Evolutionary conservation across 2,329 filamentous ascomycete species (phyloP).

Genomic region (Phaeomoniella chlamydospora): DNA sequence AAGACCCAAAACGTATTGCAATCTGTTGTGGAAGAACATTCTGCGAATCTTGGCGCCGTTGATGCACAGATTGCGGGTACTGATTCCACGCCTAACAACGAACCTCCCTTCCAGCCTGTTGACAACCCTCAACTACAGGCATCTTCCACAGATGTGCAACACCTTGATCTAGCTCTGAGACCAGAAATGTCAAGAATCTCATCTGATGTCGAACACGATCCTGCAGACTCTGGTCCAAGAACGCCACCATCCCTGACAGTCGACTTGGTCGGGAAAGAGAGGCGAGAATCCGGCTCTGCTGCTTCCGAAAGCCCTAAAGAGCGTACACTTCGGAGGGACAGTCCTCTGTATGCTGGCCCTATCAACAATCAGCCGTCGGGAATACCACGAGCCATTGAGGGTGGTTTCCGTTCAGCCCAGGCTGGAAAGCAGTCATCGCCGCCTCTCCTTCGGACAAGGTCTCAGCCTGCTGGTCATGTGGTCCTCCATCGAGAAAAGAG

Average conservation of each 20-base stretch:
- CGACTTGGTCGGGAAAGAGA: not conserved
- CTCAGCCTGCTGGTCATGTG: conserved; percentile 28
- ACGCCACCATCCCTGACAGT: not conserved
- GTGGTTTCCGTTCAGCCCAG: conserved; percentile 13
- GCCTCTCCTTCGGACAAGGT: conserved; percentile 33
- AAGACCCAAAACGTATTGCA: conserved; percentile 49
- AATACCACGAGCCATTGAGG: conserved; percentile 24
- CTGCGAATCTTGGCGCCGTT: conserved; percentile 14
- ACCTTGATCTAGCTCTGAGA: conserved; percentile 44
- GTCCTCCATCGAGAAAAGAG: conserved; percentile 16
- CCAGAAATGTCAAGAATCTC: conserved; percentile 8
- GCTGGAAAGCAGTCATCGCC: conserved; percentile 25
- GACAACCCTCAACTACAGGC: conserved; percentile 2
- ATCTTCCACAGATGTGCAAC: conserved; percentile 14
- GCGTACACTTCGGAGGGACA: conserved; percentile 1
- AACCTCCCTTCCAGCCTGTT: conserved; percentile 18
- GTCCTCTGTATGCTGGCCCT: not conserved
- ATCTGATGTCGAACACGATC: not conserved
- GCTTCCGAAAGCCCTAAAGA: conserved; percentile 3
- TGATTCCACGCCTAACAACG: conserved; percentile 7
- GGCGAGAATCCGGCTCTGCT: not conserved
- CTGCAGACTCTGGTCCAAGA: not conserved
- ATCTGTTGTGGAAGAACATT: conserved; percentile 52
- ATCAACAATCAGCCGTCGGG: conserved; percentile 17
- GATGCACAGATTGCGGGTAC: no score